phyloP scores from a whole-genome alignment of 257 asterid genomes.

The Plantago elongata region DNA sequence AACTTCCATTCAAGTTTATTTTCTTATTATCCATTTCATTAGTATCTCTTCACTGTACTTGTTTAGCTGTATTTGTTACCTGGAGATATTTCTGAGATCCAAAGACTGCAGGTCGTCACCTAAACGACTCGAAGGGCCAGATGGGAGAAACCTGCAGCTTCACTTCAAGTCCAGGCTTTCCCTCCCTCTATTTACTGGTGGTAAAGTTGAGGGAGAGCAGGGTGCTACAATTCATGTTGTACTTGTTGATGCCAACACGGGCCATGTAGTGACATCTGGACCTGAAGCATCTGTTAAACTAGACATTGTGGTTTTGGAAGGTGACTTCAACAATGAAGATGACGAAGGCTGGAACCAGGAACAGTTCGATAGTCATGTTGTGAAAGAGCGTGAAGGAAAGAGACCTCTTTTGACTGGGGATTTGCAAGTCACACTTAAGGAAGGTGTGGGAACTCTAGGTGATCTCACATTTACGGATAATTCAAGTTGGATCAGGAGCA shows the following conservation, averaged over 20 bases:
- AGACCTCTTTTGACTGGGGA: constrained; percentile 93
- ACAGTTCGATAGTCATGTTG: constrained; percentile 89
- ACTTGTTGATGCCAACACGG: constrained; percentile 61
- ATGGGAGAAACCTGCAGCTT: constrained; percentile 90
- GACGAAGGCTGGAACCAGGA: constrained; percentile 83
- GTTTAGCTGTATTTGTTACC: constrained; percentile 12
- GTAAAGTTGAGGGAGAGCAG: constrained; percentile 96
- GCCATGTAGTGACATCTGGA: constrained; percentile 79
- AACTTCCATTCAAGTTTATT: too few species aligned
- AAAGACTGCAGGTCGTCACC: constrained; percentile 74
- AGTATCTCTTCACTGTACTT: constrained; percentile 2
- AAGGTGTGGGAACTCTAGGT: constrained; percentile 95
- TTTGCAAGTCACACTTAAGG: constrained; percentile 78
- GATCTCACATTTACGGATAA: constrained; percentile 94
- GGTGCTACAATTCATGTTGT: constrained; percentile 89
- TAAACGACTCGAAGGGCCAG: constrained; percentile 79
- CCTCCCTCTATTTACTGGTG: constrained; percentile 94
- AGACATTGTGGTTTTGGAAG: constrained; percentile 87
- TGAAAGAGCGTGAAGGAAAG: constrained; percentile 94
- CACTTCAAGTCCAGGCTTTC: constrained; percentile 79
- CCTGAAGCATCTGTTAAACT: constrained; percentile 80
- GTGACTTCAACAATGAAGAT: constrained; percentile 86
- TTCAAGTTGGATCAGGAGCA: constrained; percentile 97
- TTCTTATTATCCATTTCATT: too few species aligned
- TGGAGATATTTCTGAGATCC: constrained; percentile 23